Evolutionary conservation across 2,329 filamentous ascomycete genomes (phyloP).

Genomic region (Paraphoma chrysanthemicola): DNA sequence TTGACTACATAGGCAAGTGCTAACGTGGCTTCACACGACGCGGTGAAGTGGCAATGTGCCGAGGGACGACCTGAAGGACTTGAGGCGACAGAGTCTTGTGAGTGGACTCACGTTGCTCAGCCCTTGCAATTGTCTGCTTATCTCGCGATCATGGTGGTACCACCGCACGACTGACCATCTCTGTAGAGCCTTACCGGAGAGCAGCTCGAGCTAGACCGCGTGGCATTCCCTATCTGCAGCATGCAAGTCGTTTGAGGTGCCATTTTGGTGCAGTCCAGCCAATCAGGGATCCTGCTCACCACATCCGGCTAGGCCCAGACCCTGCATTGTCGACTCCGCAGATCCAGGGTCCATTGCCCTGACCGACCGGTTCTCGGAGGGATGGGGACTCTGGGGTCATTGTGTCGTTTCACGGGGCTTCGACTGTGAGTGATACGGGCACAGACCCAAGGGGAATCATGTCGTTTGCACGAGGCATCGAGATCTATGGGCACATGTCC

Average conservation of each 20-base stretch:
- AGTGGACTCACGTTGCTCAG: neutral
- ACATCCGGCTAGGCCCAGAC: constrained; percentile 4
- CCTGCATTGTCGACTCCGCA: constrained; percentile 7
- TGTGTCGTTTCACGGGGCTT: neutral
- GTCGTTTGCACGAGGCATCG: neutral
- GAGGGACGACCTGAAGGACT: neutral
- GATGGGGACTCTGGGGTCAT: neutral
- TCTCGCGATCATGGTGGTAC: neutral
- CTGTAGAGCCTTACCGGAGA: neutral
- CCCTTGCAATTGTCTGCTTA: neutral
- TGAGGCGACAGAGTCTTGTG: no score
- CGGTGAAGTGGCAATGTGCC: neutral
- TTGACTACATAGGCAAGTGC: neutral
- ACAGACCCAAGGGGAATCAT: neutral
- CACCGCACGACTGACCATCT: neutral
- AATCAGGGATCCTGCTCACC: constrained; percentile 9
- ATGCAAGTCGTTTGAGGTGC: neutral
- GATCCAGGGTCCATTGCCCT: constrained; percentile 14
- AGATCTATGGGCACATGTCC: neutral
- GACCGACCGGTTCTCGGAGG: constrained; percentile 15
- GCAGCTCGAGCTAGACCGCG: neutral
- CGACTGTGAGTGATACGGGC: neutral
- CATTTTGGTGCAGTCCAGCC: neutral
- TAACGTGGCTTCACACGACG: neutral
- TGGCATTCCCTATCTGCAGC: neutral